Percentiles rank a stretch among this genome's conserved stretches.
phyloP scores from a whole-genome alignment of 306 rosid genomes.

The Corylus avellana region DNA sequence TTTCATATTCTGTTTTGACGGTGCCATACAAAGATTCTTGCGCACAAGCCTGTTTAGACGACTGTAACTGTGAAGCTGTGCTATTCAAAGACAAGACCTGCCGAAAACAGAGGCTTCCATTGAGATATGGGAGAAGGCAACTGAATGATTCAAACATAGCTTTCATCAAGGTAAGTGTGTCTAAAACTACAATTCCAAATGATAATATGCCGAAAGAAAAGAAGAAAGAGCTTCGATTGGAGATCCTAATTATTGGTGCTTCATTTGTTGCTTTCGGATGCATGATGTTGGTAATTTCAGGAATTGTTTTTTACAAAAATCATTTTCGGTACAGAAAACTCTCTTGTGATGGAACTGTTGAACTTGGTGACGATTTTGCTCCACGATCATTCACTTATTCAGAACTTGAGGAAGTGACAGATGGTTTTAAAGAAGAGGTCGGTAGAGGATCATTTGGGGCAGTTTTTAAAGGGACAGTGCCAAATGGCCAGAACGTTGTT shows the following conservation, averaged over 20 bases:
- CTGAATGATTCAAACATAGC: not conserved
- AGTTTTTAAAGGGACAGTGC: slow-evolving; percentile 25
- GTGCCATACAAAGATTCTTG: slow-evolving; percentile 4
- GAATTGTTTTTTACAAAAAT: not conserved
- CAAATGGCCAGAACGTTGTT: not conserved
- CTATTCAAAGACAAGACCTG: not conserved
- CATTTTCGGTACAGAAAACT: not conserved
- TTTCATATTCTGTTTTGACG: not conserved
- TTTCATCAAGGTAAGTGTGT: slow-evolving; percentile 20
- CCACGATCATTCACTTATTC: slow-evolving; percentile 10
- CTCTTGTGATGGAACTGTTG: not conserved
- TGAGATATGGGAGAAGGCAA: slow-evolving; percentile 17
- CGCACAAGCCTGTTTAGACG: slow-evolving; percentile 10
- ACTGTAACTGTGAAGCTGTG: not conserved
- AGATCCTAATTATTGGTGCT: slow-evolving; percentile 10
- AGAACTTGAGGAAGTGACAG: not conserved
- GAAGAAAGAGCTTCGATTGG: not conserved
- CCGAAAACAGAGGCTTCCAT: slow-evolving; percentile 26
- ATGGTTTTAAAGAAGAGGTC: slow-evolving; percentile 27
- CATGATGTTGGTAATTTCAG: not conserved
- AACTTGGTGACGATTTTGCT: not conserved
- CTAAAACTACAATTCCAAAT: not conserved
- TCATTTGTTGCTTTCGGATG: not conserved
- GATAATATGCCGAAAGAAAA: not conserved
- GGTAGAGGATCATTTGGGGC: slow-evolving; percentile 32